Evolutionary conservation across 2,329 filamentous ascomycete species (phyloP).

Genomic region (Aureobasidium zeae): DNA sequence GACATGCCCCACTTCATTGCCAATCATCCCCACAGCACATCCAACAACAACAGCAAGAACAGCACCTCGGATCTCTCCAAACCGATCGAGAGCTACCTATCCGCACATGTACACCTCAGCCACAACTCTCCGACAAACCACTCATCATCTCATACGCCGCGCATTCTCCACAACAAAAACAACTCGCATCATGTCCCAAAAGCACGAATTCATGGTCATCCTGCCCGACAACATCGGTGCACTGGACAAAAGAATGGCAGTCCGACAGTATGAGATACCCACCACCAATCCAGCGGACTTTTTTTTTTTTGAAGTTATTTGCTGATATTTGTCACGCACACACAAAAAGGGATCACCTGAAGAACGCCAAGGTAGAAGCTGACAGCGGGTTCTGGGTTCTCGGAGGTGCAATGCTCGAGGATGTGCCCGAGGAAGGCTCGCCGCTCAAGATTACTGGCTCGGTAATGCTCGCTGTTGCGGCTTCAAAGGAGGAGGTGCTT

Average conservation of each 20-base stretch:
- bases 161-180: constrained; percentile 18
- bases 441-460: constrained; percentile 65
- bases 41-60: no score
- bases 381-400: constrained; percentile 52
- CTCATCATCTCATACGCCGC: neutral
- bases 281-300: neutral
- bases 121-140: neutral
- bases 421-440: constrained; percentile 53
- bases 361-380: constrained; percentile 43
- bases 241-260: constrained; percentile 35
- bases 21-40: no score
- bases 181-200: constrained; percentile 24
- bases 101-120: no score
- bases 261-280: constrained; percentile 33
- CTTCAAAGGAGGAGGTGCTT: constrained; percentile 59
- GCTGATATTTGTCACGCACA: constrained; percentile 11
- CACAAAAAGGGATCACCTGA: constrained; percentile 43
- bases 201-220: constrained; percentile 44
- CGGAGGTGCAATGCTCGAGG: constrained; percentile 60
- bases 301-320: no score
- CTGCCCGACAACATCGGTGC: constrained; percentile 36
- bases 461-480: constrained; percentile 57
- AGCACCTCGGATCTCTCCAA: no score
- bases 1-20: no score
- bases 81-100: no score